phyloP scores from a whole-genome alignment of 306 rosid species.

The Astragalus membranaceus region DNA sequence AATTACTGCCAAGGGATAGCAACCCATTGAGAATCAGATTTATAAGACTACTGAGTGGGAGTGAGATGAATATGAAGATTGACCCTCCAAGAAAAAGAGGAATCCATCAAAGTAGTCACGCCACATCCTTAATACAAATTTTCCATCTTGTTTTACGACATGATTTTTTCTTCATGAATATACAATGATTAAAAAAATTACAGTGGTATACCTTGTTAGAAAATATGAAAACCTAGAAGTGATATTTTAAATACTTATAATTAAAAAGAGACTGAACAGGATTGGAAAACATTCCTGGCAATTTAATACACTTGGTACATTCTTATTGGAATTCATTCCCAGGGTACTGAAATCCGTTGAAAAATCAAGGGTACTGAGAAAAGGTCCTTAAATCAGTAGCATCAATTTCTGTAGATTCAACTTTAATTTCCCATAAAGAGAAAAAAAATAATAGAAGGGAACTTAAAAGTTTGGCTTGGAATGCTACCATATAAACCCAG shows the following conservation, averaged over 20 bases:
- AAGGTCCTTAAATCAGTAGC: slow-evolving; percentile 12
- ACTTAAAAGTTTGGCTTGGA: background rate
- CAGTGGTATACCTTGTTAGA: background rate
- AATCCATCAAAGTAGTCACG: slow-evolving; percentile 5
- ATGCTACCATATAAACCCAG: background rate
- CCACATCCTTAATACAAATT: slow-evolving; percentile 1
- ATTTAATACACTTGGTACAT: background rate
- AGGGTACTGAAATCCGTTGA: background rate
- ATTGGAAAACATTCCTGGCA: background rate
- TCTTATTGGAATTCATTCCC: background rate
- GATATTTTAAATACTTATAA: background rate
- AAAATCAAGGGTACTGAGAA: background rate
- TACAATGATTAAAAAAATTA: background rate
- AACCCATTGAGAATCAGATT: slow-evolving; percentile 10
- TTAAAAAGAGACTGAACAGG: background rate
- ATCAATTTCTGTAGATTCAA: background rate
- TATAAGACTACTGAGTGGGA: background rate
- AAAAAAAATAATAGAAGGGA: background rate
- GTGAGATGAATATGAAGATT: background rate
- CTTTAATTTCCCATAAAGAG: background rate
- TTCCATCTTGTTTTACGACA: background rate
- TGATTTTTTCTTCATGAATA: background rate
- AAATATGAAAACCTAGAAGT: background rate
- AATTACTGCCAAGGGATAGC: slow-evolving; percentile 6
- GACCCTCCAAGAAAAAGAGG: background rate